phyloP scores from a whole-genome alignment of 257 asterid species.

The Nicotiana tabacum region DNA sequence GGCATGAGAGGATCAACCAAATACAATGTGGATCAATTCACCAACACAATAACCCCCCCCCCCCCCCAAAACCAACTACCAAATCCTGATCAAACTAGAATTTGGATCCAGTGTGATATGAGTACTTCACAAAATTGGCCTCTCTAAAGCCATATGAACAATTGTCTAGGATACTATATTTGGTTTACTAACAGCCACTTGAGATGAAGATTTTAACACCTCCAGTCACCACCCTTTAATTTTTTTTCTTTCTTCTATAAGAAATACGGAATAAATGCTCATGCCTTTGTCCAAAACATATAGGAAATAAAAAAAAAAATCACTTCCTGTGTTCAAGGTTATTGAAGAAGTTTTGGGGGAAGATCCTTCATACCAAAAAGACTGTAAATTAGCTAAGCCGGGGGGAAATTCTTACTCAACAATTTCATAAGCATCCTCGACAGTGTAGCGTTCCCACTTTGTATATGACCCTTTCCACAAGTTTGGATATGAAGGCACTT shows the following conservation, averaged over 20 bases:
- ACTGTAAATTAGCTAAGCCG: constrained; percentile 10
- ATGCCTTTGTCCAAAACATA: not conserved
- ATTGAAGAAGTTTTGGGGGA: not conserved
- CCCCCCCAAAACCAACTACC: not conserved
- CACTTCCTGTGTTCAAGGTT: not conserved
- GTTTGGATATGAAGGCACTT: constrained; percentile 79
- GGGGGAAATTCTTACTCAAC: constrained; percentile 44
- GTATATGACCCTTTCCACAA: constrained; percentile 92
- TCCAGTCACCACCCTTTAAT: not conserved
- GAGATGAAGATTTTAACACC: not conserved
- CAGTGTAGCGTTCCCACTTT: constrained; percentile 85
- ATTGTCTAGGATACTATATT: not conserved
- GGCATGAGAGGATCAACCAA: not conserved
- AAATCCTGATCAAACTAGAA: not conserved
- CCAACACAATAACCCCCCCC: not conserved
- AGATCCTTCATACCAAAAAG: not conserved
- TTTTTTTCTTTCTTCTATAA: not conserved
- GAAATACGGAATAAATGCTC: not conserved
- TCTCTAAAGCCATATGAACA: not conserved
- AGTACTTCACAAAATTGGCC: not conserved
- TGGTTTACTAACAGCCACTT: not conserved
- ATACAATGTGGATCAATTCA: not conserved
- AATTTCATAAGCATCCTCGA: constrained; percentile 78
- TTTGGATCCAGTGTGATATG: not conserved
- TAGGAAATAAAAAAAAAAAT: not conserved